Percentiles rank a stretch among this genome's conserved stretches.
These are phyloP conservation scores for Salpingoeca rosetta DNA, from an alignment of 78 protist species.

Conservation along the genomic window DNA sequence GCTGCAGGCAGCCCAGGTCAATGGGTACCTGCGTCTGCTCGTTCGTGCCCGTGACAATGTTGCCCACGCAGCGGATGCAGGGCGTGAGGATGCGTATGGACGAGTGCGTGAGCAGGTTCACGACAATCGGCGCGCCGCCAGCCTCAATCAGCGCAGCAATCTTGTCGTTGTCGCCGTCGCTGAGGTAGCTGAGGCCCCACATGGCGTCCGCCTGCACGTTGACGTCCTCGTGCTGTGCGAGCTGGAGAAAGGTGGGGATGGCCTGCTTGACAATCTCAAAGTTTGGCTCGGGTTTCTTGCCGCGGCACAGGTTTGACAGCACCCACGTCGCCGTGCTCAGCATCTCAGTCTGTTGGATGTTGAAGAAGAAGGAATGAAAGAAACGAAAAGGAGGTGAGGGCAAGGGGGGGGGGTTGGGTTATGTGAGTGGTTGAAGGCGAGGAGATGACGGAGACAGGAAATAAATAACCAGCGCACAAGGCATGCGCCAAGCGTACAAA, in stretches of 20 bases:
- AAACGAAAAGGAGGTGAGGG: too few relatives aligned
- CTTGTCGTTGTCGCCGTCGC: slow-evolving; percentile 83
- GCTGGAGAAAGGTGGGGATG: slow-evolving; percentile 12
- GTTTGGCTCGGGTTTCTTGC: slow-evolving; percentile 82
- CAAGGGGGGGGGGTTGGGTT: too few relatives aligned
- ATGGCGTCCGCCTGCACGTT: slow-evolving; percentile 71
- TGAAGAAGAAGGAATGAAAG: neutral
- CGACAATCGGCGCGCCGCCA: slow-evolving; percentile 45
- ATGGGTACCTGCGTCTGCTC: slow-evolving; percentile 78
- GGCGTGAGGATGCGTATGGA: slow-evolving; percentile 68
- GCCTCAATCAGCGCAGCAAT: slow-evolving; percentile 65
- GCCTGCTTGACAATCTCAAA: slow-evolving; percentile 2
- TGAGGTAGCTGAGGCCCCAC: slow-evolving; percentile 93
- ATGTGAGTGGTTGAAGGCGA: too few relatives aligned
- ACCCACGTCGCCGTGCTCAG: slow-evolving; percentile 94
- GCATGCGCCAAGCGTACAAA: too few relatives aligned
- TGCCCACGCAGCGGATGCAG: slow-evolving; percentile 91
- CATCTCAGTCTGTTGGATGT: slow-evolving; percentile 1
- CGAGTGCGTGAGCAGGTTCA: slow-evolving; percentile 58
- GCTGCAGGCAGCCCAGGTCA: slow-evolving; percentile 16
- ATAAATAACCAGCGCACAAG: too few relatives aligned
- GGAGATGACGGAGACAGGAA: too few relatives aligned
- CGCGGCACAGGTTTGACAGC: slow-evolving; percentile 91
- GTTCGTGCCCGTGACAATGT: slow-evolving; percentile 95
- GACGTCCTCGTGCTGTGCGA: slow-evolving; percentile 1